Evolutionary conservation across 116 monocot species (phyloP).

Genomic region (Papilionanthe hybrid): DNA sequence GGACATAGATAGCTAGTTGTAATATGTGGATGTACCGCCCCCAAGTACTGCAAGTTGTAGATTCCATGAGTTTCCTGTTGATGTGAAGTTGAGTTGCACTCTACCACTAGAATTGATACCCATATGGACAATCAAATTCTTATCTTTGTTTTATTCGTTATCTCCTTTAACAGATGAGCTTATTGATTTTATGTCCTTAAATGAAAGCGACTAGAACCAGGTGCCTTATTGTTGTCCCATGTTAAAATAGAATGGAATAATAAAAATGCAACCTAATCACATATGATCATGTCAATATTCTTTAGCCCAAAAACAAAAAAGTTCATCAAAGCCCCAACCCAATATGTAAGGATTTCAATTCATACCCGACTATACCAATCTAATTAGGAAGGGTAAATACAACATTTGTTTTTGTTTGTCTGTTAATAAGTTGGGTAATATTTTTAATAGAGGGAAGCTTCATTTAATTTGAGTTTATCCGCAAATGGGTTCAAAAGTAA

Average conservation of each 20-base stretch:
- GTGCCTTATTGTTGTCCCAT: too few relatives aligned
- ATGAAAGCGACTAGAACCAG: not conserved
- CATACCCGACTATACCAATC: too few relatives aligned
- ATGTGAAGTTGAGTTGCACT: not conserved
- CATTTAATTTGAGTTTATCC: constrained; percentile 16
- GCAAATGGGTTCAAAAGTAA: constrained; percentile 27
- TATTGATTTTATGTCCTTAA: not conserved
- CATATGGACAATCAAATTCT: not conserved
- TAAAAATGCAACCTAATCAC: too few relatives aligned
- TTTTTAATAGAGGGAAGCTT: constrained; percentile 27
- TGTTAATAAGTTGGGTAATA: constrained; percentile 11
- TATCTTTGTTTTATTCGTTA: not conserved
- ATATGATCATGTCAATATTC: too few relatives aligned
- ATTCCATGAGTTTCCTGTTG: not conserved
- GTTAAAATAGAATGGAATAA: too few relatives aligned
- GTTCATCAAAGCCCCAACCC: too few relatives aligned
- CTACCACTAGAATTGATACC: not conserved
- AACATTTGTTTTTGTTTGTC: not conserved
- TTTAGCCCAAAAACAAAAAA: too few relatives aligned
- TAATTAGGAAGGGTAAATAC: not conserved
- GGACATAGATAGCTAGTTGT: too few relatives aligned
- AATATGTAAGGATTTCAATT: too few relatives aligned
- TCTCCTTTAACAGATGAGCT: not conserved
- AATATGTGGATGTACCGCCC: not conserved
- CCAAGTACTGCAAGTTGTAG: not conserved